These are phyloP conservation scores for Fusarium compactum DNA, from an alignment of 2,329 filamentous ascomycete species.

Conservation along the genomic window DNA sequence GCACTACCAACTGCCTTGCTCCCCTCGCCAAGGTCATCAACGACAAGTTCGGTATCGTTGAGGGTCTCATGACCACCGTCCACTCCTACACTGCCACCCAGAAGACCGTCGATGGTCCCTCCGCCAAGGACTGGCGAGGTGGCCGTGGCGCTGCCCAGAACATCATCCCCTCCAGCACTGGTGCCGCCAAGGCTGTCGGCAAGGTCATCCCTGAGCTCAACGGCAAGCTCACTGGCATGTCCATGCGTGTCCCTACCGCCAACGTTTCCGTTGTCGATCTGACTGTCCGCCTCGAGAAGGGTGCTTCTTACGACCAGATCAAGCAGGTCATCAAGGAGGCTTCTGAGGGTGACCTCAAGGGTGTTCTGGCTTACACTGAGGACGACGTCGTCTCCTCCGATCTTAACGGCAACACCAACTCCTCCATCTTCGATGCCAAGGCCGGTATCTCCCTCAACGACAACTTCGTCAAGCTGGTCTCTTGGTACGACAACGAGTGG, in stretches of 20 bases:
- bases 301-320: constrained; percentile 89
- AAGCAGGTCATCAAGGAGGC: constrained; percentile 92
- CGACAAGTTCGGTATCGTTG: constrained; percentile 97
- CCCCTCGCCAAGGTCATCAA: constrained; percentile 99
- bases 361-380: constrained; percentile 94
- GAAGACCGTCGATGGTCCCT: constrained; percentile 99
- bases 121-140: constrained; percentile 99
- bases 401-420: constrained; percentile 90
- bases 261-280: constrained; percentile 99
- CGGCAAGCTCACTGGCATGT: constrained; percentile 99
- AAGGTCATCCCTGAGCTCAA: constrained; percentile 99
- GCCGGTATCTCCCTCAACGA: constrained; percentile 98
- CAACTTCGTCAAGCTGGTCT: constrained; percentile 98
- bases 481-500: constrained; percentile 99
- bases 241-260: constrained; percentile 97
- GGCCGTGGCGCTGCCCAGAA: constrained; percentile 98
- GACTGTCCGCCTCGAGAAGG: constrained; percentile 94
- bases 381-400: constrained; percentile 96
- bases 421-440: constrained; percentile 99
- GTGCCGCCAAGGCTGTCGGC: constrained; percentile 99
- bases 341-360: constrained; percentile 85
- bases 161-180: constrained; percentile 99
- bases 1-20: constrained; percentile 99
- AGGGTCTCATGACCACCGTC: constrained; percentile 99
- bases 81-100: constrained; percentile 99